These are phyloP conservation scores for Myriosclerotinia scirpicola DNA, from an alignment of 2,329 filamentous ascomycete genomes.

Conservation along the genomic window DNA sequence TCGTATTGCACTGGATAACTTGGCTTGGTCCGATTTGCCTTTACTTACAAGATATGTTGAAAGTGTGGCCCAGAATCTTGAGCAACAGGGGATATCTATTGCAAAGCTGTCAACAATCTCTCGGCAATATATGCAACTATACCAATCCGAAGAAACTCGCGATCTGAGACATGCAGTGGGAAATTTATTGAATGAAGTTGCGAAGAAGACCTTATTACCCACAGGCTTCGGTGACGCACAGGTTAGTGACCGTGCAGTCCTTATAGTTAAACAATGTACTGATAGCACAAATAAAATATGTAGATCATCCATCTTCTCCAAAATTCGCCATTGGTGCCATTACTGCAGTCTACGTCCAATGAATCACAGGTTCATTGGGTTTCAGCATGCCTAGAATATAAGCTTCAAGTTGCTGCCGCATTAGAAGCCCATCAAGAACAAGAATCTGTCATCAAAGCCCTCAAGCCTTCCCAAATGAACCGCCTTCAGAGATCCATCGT, in stretches of 20 bases:
- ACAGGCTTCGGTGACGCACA: slow-evolving; percentile 45
- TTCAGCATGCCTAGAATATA: slow-evolving; percentile 53
- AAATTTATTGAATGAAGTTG: slow-evolving; percentile 33
- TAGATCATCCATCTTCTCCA: slow-evolving; percentile 60
- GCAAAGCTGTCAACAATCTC: not conserved
- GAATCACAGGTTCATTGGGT: slow-evolving; percentile 48
- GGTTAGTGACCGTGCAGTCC: slow-evolving; percentile 44
- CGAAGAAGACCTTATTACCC: slow-evolving; percentile 30
- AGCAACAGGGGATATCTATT: not conserved
- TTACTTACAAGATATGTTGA: slow-evolving; percentile 36
- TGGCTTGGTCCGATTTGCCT: slow-evolving; percentile 39
- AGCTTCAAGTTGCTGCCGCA: slow-evolving; percentile 47
- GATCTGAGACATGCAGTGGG: slow-evolving; percentile 33
- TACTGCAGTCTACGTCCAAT: slow-evolving; percentile 46
- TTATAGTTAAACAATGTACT: slow-evolving; percentile 38
- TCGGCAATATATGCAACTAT: slow-evolving; percentile 32
- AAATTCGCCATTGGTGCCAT: slow-evolving; percentile 53
- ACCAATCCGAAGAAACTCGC: slow-evolving; percentile 32
- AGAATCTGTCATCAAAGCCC: slow-evolving; percentile 47
- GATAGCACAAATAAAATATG: slow-evolving; percentile 38
- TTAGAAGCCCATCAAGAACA: slow-evolving; percentile 46
- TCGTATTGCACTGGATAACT: slow-evolving; percentile 38
- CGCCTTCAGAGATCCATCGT: slow-evolving; percentile 61
- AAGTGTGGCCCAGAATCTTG: slow-evolving; percentile 16
- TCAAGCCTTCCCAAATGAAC: slow-evolving; percentile 53